Evolutionary conservation across 768 basidiomycete species (phyloP).

Genomic region (Termitomyces sp.): DNA sequence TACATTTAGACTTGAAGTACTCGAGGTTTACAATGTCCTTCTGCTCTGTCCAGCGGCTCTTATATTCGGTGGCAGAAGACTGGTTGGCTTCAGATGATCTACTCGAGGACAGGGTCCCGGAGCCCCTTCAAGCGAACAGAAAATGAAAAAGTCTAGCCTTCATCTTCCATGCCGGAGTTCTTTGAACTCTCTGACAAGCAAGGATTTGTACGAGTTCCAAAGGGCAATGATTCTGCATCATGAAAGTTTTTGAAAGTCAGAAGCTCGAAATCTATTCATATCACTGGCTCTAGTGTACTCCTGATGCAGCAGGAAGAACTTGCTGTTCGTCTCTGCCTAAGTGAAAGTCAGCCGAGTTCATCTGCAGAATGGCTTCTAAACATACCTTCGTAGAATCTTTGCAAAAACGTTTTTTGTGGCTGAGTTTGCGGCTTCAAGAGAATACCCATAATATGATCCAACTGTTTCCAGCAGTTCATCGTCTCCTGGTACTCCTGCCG

Average conservation of each 20-base stretch:
- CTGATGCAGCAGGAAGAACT: constrained; percentile 63
- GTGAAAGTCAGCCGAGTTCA: constrained; percentile 1
- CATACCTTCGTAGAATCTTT: constrained; percentile 82
- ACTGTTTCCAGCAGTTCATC: constrained; percentile 91
- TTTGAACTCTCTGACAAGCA: neutral
- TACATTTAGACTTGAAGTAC: neutral
- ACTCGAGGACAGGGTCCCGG: neutral
- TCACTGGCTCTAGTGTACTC: constrained; percentile 16
- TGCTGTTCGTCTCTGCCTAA: constrained; percentile 75
- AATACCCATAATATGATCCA: constrained; percentile 72
- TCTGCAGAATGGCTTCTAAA: constrained; percentile 10
- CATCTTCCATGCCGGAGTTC: neutral
- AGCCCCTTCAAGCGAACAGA: neutral
- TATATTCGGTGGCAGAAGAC: neutral
- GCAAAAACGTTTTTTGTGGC: constrained; percentile 61
- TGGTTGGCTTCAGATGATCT: neutral
- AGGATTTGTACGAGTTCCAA: neutral
- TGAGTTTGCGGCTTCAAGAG: constrained; percentile 43
- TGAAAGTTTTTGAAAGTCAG: neutral
- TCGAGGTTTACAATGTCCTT: no score
- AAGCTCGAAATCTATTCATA: neutral
- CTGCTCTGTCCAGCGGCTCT: neutral
- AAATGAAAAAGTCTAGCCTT: neutral
- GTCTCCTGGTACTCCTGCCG: constrained; percentile 91
- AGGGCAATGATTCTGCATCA: neutral